Percentiles rank a stretch among this genome's conserved stretches.
Conservation (phyloP, 2,329 filamentous ascomycete species). For the Exophiala sp. region DNA sequence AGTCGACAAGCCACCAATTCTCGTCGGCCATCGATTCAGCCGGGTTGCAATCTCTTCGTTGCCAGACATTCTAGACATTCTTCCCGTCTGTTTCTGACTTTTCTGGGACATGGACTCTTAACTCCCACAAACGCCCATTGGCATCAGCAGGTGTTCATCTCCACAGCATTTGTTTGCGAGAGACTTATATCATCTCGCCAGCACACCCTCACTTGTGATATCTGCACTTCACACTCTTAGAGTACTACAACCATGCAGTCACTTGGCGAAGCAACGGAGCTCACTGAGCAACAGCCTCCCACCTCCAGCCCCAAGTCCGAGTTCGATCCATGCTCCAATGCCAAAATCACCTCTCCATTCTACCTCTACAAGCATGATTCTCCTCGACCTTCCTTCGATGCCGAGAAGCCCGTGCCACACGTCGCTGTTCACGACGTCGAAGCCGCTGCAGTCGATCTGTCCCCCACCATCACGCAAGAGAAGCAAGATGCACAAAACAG, state of each 20-base stretch:
- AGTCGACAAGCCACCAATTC: background rate
- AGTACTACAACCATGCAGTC: conserved; percentile 11
- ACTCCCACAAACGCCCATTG: conserved; percentile 7
- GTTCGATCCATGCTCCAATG: conserved; percentile 37
- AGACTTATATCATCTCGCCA: conserved; percentile 3
- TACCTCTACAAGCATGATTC: conserved; percentile 40
- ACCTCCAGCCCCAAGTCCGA: conserved; percentile 26
- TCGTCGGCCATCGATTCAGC: background rate
- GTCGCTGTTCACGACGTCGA: conserved; percentile 34
- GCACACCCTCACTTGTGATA: background rate
- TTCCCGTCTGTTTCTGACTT: background rate
- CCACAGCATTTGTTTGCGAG: conserved; percentile 6
- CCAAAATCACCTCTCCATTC: conserved; percentile 42
- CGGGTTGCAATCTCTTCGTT: background rate
- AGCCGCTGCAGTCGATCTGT: conserved; percentile 26
- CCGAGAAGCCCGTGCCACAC: conserved; percentile 18
- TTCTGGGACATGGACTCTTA: conserved; percentile 15
- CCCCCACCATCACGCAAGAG: conserved; percentile 24
- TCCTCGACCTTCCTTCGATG: conserved; percentile 31
- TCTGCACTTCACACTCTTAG: conserved; percentile 5
- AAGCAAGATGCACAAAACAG: conserved; percentile 22
- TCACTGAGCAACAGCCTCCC: conserved; percentile 18
- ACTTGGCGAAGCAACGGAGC: conserved; percentile 16
- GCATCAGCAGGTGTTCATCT: conserved; percentile 1
- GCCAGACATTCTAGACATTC: background rate